phyloP scores from a whole-genome alignment of 1,284 basidiomycete species.

The Puccinia hordei region DNA sequence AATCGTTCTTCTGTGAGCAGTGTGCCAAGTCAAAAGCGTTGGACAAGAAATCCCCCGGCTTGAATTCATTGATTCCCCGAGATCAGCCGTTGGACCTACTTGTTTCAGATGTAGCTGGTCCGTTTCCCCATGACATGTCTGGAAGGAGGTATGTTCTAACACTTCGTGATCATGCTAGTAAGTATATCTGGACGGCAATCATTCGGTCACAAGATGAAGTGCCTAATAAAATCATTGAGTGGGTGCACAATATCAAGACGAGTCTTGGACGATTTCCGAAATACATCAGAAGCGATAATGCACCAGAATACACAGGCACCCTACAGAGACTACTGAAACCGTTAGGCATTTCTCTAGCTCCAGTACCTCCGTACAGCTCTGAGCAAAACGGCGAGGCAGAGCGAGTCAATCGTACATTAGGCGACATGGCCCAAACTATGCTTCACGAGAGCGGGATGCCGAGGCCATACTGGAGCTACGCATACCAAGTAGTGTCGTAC shows the following conservation, averaged over 20 bases:
- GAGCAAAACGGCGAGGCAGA: conserved; percentile 33
- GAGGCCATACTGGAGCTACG: neutral
- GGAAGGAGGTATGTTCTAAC: neutral
- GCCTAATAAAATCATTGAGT: neutral
- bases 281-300: neutral
- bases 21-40: neutral
- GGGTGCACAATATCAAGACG: neutral
- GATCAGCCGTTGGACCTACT: neutral
- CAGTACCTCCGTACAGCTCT: neutral
- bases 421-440: conserved; percentile 14
- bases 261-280: neutral
- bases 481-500: neutral
- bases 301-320: neutral
- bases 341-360: neutral
- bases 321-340: neutral
- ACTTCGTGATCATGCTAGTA: conserved; percentile 5
- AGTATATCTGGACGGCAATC: neutral
- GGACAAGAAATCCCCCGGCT: neutral
- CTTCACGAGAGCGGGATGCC: neutral
- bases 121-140: neutral
- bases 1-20: neutral
- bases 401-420: conserved; percentile 7
- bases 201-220: neutral
- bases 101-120: neutral
- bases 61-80: neutral